These are phyloP conservation scores for Rhynchosporium secalis DNA, from an alignment of 2,329 filamentous ascomycete species.

Conservation along the genomic window DNA sequence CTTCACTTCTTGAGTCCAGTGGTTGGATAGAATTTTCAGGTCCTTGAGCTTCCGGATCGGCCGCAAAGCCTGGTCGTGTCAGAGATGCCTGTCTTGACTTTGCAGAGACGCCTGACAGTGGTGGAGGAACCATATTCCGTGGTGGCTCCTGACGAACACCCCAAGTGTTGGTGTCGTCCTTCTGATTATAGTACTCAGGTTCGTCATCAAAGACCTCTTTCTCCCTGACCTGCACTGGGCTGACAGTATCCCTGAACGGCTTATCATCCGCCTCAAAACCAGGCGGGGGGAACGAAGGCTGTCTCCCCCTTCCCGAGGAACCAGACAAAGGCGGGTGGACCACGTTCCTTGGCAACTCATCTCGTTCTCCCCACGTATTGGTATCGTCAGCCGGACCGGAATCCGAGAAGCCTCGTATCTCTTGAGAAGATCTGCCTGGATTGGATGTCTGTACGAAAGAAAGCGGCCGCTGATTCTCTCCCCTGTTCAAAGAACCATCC, in stretches of 20 bases:
- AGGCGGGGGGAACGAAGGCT: constrained; percentile 6
- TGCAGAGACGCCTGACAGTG: neutral
- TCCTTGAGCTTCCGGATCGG: neutral
- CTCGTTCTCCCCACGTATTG: constrained; percentile 10
- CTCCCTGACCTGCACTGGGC: neutral
- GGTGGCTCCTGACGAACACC: constrained; percentile 7
- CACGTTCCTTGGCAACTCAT: neutral
- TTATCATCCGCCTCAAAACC: constrained; percentile 4
- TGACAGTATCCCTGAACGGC: neutral
- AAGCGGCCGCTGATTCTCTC: no score
- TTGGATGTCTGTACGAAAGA: no score
- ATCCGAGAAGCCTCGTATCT: no score
- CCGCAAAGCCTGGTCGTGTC: constrained; percentile 9
- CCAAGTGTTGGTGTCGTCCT: constrained; percentile 2
- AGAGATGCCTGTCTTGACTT: neutral
- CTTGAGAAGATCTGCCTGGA: no score
- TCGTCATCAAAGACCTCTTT: neutral
- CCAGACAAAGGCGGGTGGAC: neutral
- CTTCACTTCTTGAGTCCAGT: neutral
- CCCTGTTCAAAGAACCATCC: no score
- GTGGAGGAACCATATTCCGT: neutral
- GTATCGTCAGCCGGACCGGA: neutral
- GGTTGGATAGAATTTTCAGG: neutral
- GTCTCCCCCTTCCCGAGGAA: neutral
- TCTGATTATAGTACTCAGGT: neutral